These are phyloP conservation scores for Corylus heterophylla DNA, from an alignment of 306 rosid genomes.

Conservation along the genomic window DNA sequence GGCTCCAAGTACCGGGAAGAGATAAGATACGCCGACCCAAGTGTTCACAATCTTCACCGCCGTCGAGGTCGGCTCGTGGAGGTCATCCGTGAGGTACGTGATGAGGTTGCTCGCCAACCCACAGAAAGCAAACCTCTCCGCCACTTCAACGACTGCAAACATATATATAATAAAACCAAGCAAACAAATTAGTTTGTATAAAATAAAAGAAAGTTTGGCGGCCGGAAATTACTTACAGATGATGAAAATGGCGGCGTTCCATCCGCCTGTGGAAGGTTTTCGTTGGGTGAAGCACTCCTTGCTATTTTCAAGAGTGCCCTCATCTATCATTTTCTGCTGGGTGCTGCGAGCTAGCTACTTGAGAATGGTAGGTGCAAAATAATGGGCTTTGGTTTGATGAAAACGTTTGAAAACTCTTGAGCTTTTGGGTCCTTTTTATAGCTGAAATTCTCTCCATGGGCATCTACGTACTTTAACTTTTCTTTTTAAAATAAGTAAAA, in stretches of 20 bases:
- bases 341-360: not conserved
- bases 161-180: not conserved
- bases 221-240: constrained; percentile 30
- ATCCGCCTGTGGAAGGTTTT: constrained; percentile 40
- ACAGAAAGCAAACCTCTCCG: constrained; percentile 45
- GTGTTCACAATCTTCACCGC: constrained; percentile 54
- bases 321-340: not conserved
- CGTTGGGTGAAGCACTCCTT: not conserved
- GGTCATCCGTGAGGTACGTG: constrained; percentile 36
- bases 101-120: constrained; percentile 49
- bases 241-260: constrained; percentile 63
- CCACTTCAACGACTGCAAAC: constrained; percentile 51
- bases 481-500: not conserved
- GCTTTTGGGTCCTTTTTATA: not conserved
- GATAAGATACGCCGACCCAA: constrained; percentile 49
- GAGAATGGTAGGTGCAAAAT: too few species aligned
- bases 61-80: constrained; percentile 18
- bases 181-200: not conserved
- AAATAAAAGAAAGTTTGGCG: not conserved
- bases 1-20: constrained; percentile 52
- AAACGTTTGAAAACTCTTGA: not conserved
- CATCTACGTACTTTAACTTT: not conserved
- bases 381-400: not conserved
- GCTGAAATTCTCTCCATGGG: not conserved
- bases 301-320: not conserved